Evolutionary conservation across 2,329 filamentous ascomycete species (phyloP).

Genomic region (Periconia sp.): DNA sequence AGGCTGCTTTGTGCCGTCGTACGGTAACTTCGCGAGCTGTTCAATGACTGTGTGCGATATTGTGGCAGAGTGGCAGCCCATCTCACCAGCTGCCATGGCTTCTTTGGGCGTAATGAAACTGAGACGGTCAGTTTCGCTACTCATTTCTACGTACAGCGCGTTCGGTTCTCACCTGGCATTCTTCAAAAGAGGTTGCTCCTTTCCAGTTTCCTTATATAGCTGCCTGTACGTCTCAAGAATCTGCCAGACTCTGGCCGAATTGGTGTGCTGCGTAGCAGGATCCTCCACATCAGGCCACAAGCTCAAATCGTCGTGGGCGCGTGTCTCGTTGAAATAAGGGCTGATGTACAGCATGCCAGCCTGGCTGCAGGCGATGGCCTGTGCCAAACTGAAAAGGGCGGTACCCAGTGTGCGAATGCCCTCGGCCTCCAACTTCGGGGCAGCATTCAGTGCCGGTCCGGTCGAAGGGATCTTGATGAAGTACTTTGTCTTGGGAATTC

Average conservation of each 20-base stretch:
- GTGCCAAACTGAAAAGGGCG: conserved; percentile 50
- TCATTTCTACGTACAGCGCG: neutral
- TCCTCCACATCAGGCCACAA: conserved; percentile 54
- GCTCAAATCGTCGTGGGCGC: conserved; percentile 46
- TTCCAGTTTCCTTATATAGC: conserved; percentile 51
- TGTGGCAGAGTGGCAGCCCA: conserved; percentile 52
- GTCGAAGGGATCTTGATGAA: conserved; percentile 57
- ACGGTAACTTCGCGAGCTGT: conserved; percentile 44
- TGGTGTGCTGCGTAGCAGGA: conserved; percentile 52
- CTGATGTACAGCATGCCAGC: conserved; percentile 53
- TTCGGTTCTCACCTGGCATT: conserved; percentile 44
- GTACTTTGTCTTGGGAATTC: conserved; percentile 50
- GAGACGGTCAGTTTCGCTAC: conserved; percentile 3
- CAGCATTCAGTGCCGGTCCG: conserved; percentile 51
- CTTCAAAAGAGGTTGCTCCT: conserved; percentile 52
- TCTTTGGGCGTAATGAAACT: conserved; percentile 50
- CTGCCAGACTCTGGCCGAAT: conserved; percentile 51
- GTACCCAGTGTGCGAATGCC: conserved; percentile 54
- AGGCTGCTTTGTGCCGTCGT: conserved; percentile 43
- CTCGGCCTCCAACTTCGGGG: conserved; percentile 46
- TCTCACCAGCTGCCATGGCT: conserved; percentile 50
- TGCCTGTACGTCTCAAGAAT: conserved; percentile 53
- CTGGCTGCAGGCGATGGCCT: conserved; percentile 55
- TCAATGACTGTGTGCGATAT: conserved; percentile 46
- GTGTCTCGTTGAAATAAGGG: conserved; percentile 54